Base-by-base conservation (phyloP, 2,329 filamentous ascomycete species). In the Boeremia exigua region DNA sequence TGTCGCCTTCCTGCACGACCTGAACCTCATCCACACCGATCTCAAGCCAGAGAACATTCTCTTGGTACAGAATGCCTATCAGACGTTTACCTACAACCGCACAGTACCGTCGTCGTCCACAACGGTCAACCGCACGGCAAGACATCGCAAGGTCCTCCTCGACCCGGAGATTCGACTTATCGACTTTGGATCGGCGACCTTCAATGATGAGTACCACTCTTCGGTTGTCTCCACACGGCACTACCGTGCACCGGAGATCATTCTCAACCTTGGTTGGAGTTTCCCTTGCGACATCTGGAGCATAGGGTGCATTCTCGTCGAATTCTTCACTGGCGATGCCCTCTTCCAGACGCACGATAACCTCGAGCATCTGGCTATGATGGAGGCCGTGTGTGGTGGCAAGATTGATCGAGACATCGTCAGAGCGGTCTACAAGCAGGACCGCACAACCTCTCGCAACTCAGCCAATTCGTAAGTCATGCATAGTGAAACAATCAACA, bases 1-100 rank as follows among this genome's bases (percentile, higher is more conserved):
- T 70, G 96, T 99, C 70, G 95, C 95, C 55, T 99, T 98, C 76
- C 82, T 99, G 19, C 95, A 99, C 73, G 95, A 99, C 77, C 84
- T 99, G 15, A 96, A 98, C 74, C 85, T 99, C 62, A 97, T 99
- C 58, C 95, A 99, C 74, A 99, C 95, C 38, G 86, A 88, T 74
- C 72, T 88, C 58, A 88, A 88, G 72, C 86, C 86, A 2, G 86
- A 88, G 74, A 88, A 88, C 63, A 88, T 88, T 58, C 80, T 88
- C 15, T 80, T 88, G 23, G 84, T 88, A 57, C 85, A 84, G 71
- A 86, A 84, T 72, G 78, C 78, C 40, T 88, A 88, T 65, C 86
- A 88, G 69, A 88, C 86, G 2, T 88, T 88, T 67, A 88, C 86
- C 32, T 88, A 88, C 73, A 88, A 88, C 72, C 82, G 86, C 49